A percentile compares a stretch with the other conserved stretches of the same genome.
Evolutionary conservation across 2,329 filamentous ascomycete species (phyloP).

Genomic region (Didymella segeticola): DNA sequence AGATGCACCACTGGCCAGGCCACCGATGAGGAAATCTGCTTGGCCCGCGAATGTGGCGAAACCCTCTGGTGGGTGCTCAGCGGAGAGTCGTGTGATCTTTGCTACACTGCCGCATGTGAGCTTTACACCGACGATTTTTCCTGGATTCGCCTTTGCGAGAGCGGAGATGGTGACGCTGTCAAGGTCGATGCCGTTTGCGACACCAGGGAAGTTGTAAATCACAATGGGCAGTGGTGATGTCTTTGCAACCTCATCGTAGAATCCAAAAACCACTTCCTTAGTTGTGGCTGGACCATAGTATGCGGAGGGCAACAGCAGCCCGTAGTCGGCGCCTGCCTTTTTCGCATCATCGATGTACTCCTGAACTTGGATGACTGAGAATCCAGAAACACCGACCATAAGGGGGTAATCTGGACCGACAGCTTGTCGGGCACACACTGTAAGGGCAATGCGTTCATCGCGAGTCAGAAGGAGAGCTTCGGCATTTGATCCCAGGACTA

Average conservation of each 20-base stretch:
- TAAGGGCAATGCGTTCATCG: conserved; percentile 50
- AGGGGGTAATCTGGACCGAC: conserved; percentile 52
- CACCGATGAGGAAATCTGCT: conserved; percentile 71
- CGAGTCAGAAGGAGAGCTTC: conserved; percentile 56
- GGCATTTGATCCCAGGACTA: conserved; percentile 56
- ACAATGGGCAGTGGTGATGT: conserved; percentile 68
- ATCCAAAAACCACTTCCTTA: conserved; percentile 49
- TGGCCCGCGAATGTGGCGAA: conserved; percentile 77
- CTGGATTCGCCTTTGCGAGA: conserved; percentile 60
- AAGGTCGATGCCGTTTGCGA: conserved; percentile 71
- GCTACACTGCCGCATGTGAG: conserved; percentile 77
- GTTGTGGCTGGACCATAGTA: conserved; percentile 55
- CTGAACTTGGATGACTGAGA: conserved; percentile 53
- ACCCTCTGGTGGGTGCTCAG: conserved; percentile 56
- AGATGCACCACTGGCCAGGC: conserved; percentile 59
- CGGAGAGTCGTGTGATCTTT: conserved; percentile 70
- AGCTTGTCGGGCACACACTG: conserved; percentile 51
- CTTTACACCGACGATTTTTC: conserved; percentile 73
- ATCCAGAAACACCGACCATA: conserved; percentile 54
- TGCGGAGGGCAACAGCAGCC: conserved; percentile 52
- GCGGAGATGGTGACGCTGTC: conserved; percentile 69
- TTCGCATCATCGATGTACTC: conserved; percentile 53
- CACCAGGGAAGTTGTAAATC: conserved; percentile 76
- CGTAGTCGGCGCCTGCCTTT: conserved; percentile 52
- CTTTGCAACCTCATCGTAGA: conserved; percentile 61